Base-by-base conservation (phyloP, 768 basidiomycete genomes). In the Boletus vermiculosoides region DNA sequence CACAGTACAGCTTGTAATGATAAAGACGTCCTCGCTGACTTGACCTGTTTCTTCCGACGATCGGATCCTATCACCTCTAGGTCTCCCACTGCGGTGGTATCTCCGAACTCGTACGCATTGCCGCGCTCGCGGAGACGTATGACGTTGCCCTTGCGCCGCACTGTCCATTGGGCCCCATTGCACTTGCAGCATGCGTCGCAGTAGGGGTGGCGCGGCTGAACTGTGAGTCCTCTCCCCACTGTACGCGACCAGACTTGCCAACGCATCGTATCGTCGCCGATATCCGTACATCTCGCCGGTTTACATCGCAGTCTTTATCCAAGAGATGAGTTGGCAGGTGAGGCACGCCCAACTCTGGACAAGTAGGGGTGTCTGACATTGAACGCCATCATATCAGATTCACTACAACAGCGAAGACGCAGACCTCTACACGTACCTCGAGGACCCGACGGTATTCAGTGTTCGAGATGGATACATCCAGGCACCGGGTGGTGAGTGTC, bases 111-210 rank as follows among this genome's bases (percentile, higher is more conserved):
- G 77, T 81, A 42, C 77, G 82, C 42, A 83, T 87, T 22, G 83
- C 85, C 6, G 72, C 77, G 23, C 71, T 86, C 61, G 79, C 81
- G 1, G 84, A 87, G 68, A 83, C 80, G 4, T 89, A 88, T 65
- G 89, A 90, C 59, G 83, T 90, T 51, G 87, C 81, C 12, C 66
- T 86, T 50, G 88, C 86, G 0, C 87, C 88, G 5, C 87, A 90
- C 64, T 88, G 86, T 70, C 87, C 88, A 2, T 64, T 87, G 2
- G 86, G 86, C 0, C 88, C 87, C 0, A 81, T 90, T 31, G 85
- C 87, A 0, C 77, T 89, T 23, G 88, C 87, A 6, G 86, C 87
- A 22, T 85, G 83, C 63, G 79, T 88, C 42, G 84, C 88, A 52
- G 78, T 89, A 4, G 86, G 78, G 4, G 74, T 81, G 36, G 73